A percentile compares a stretch with the other conserved stretches of the same genome.
phyloP scores from a whole-genome alignment of 257 asterid genomes.

The Solanum etuberosum region DNA sequence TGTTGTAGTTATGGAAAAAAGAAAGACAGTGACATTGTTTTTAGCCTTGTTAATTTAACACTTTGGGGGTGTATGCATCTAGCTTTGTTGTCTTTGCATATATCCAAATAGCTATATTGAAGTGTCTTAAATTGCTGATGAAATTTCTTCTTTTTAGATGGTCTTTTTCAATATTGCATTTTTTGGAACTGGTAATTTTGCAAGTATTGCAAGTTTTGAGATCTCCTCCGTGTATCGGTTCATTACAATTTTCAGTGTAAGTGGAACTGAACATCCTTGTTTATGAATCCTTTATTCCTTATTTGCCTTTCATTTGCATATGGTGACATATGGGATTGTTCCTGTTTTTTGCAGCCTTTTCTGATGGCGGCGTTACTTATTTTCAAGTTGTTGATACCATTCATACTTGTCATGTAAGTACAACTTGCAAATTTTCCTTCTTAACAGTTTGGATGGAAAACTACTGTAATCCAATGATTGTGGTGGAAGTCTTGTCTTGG shows the following conservation, averaged over 20 bases:
- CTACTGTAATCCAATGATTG: not conserved
- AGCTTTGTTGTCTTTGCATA: not conserved
- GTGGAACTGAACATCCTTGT: conserved; percentile 13
- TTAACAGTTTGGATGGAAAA: not conserved
- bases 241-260: conserved; percentile 92
- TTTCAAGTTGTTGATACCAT: conserved; percentile 76
- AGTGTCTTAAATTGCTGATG: not conserved
- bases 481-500: not conserved
- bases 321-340: not conserved
- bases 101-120: not conserved
- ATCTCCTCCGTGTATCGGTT: conserved; percentile 92
- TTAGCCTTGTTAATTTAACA: not conserved
- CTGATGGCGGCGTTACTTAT: conserved; percentile 93
- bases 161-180: conserved; percentile 91
- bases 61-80: not conserved
- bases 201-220: conserved; percentile 95
- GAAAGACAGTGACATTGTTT: not conserved
- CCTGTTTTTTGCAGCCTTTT: conserved; percentile 69
- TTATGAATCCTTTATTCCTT: not conserved
- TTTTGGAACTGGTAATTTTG: conserved; percentile 98
- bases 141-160: conserved; percentile 40
- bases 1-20: not conserved
- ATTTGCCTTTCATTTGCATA: not conserved
- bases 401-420: conserved; percentile 83
- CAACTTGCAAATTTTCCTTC: not conserved